Base-by-base conservation (phyloP, 2,329 filamentous ascomycete species). In the Trichoderma citrinoviride region DNA sequence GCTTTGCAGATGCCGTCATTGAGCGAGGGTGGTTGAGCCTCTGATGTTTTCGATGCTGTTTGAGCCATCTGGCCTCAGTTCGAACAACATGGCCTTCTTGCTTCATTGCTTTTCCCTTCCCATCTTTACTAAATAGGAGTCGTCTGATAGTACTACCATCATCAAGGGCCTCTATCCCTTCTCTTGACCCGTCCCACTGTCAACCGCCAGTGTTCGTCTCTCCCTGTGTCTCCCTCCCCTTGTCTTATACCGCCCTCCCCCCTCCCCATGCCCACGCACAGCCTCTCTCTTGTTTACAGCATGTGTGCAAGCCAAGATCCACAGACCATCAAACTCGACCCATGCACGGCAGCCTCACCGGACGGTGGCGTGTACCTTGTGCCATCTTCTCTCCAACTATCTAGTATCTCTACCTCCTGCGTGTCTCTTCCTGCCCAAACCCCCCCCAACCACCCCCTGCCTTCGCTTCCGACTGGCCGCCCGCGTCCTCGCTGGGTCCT, bases 311-410 rank as follows among this genome's bases (percentile, higher is more conserved):
- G 44, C 37, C 46, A 25, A 64, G 61, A 44, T 64, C 61, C 61
- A 64, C 61, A 44, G 52, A 15, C 27, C 33, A 49, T 56, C 52
- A 33, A 33, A 46, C 29, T 55, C 21, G 46, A 44, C 43, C 44
- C 52, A 55, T 56, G 61, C 44, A 62, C 54, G 33, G 58, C 58
- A 63, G 61, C 52, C 52, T 56, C 61, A 63, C 52, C 52, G 41
- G 52, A 17, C 14, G 29, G 47, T 61, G 44, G 61, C 52, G 25
- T 56, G 52, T 56, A 19, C 52, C n/a, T 27, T 56, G 52, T 49
- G 14, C 52, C n/a, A 44, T 63, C 27, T 7, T 47, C 27, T 49
- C 37, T 53, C 50, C 15, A n/a, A n/a, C n/a, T n/a, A n/a, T n/a
- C n/a, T n/a, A n/a, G 14, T 10, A 12, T 61, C 46, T 33, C 46